Evolutionary conservation across 345 rosid genomes (phyloP).

Genomic region (Punica granatum): DNA sequence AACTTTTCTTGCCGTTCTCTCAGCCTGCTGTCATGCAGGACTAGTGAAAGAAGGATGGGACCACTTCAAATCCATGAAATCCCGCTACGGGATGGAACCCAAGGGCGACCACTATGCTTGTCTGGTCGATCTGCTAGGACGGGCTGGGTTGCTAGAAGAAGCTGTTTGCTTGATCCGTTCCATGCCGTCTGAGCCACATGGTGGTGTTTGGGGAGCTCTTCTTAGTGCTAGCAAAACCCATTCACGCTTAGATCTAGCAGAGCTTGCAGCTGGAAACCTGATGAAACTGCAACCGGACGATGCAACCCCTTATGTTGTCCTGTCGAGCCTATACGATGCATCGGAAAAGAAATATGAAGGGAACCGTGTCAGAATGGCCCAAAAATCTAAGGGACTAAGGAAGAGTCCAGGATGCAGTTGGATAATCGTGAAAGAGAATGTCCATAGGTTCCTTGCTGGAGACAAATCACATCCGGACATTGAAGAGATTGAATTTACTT

Average conservation of each 20-base stretch:
- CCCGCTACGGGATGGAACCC: constrained; percentile 39
- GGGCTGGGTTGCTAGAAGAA: constrained; percentile 63
- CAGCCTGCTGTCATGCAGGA: constrained; percentile 73
- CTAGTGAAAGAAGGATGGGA: constrained; percentile 53
- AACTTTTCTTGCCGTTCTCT: constrained; percentile 62
- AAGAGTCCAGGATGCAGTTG: constrained; percentile 82
- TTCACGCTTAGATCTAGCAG: constrained; percentile 52
- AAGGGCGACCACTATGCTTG: constrained; percentile 68
- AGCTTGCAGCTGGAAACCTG: constrained; percentile 55
- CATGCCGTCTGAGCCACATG: constrained; percentile 47
- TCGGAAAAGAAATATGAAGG: constrained; percentile 37
- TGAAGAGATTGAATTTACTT: constrained; percentile 28
- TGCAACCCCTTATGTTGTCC: constrained; percentile 62
- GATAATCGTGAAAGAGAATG: constrained; percentile 36
- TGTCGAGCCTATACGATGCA: constrained; percentile 46
- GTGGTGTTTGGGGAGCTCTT: constrained; percentile 87
- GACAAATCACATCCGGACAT: constrained; percentile 35
- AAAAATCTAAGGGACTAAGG: constrained; percentile 44
- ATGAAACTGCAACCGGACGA: constrained; percentile 54
- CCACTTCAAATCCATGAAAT: constrained; percentile 54
- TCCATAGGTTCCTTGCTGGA: constrained; percentile 46
- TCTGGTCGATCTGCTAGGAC: constrained; percentile 76
- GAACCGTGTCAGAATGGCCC: constrained; percentile 32
- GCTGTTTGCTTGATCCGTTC: constrained; percentile 43
- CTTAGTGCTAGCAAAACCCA: constrained; percentile 54